Evolutionary conservation across 2,329 filamentous ascomycete species (phyloP).

Genomic region (Bertia moriformis): DNA sequence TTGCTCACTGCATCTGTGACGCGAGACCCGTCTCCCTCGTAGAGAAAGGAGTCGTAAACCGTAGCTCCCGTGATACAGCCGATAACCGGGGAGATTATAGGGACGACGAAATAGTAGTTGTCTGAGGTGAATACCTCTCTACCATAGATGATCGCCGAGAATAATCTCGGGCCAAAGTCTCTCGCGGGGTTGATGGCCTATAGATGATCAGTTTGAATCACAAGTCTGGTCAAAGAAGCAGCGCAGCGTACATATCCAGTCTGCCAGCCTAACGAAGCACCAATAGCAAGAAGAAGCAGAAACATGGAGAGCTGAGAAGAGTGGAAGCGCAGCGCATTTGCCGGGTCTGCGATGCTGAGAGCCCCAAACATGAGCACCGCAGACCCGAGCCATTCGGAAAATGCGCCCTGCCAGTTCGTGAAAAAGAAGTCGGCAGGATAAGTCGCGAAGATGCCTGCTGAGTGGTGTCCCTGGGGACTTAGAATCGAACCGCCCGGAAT

Average conservation of each 20-base stretch:
- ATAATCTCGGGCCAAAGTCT: conserved; percentile 14
- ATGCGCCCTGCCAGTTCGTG: conserved; percentile 16
- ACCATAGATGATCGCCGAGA: conserved; percentile 14
- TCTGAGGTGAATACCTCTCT: conserved; percentile 12
- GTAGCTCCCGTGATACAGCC: conserved; percentile 12
- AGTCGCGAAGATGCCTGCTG: not conserved
- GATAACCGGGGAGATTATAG: conserved; percentile 11
- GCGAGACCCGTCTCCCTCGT: conserved; percentile 14
- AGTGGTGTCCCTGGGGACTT: not conserved
- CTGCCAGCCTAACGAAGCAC: conserved; percentile 15
- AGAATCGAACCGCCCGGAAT: not conserved
- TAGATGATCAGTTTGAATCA: not conserved
- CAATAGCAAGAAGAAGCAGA: conserved; percentile 12
- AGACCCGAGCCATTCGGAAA: conserved; percentile 11
- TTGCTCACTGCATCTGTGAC: conserved; percentile 11
- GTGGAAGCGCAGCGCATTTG: conserved; percentile 10
- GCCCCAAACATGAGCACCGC: conserved; percentile 14
- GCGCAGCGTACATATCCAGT: conserved; percentile 14
- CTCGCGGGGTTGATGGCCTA: conserved; percentile 14
- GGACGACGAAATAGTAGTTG: conserved; percentile 13
- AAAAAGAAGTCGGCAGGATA: conserved; percentile 6
- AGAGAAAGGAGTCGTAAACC: conserved; percentile 11
- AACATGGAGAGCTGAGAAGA: conserved; percentile 12
- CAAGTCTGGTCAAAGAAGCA: not conserved
- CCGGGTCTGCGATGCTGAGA: conserved; percentile 11